Conservation (phyloP, 495 filamentous ascomycete genomes). For the Delitschia confertaspora region DNA sequence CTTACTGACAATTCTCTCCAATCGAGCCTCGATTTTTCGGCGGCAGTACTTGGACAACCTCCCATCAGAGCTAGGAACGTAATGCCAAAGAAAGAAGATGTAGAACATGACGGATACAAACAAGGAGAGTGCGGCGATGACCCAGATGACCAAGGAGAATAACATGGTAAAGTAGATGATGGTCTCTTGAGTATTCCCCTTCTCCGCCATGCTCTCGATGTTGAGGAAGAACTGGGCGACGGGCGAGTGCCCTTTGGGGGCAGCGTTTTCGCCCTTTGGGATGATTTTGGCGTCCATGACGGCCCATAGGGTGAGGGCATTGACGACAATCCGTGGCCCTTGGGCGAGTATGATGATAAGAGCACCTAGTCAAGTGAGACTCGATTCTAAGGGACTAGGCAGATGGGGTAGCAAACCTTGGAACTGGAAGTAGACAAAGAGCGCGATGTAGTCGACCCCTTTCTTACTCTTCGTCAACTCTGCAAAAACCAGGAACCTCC, state of each 20-base stretch:
- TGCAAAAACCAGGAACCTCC: constrained; percentile 83
- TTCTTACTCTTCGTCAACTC: constrained; percentile 87
- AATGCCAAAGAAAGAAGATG: constrained; percentile 78
- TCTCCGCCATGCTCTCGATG: constrained; percentile 57
- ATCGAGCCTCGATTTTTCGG: constrained; percentile 72
- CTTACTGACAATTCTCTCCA: constrained; percentile 67
- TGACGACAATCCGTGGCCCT: constrained; percentile 82
- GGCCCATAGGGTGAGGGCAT: constrained; percentile 77
- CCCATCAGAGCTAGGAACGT: constrained; percentile 72
- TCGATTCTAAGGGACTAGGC: neutral
- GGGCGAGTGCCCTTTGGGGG: constrained; percentile 38
- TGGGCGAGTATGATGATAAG: constrained; percentile 80
- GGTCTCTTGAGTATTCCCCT: constrained; percentile 58
- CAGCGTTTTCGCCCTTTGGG: constrained; percentile 46
- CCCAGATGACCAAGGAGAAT: constrained; percentile 85
- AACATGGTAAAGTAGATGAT: constrained; percentile 80
- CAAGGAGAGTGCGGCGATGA: constrained; percentile 68
- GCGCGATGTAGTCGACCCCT: constrained; percentile 79
- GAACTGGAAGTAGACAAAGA: constrained; percentile 92
- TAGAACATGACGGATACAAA: constrained; percentile 66
- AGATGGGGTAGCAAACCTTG: constrained; percentile 52
- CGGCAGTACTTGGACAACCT: constrained; percentile 75
- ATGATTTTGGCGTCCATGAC: constrained; percentile 63
- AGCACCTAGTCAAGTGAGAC: constrained; percentile 52
- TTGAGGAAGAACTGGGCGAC: constrained; percentile 46